Evolutionary conservation across 345 rosid species (phyloP).

Genomic region (Lepidium africanum): DNA sequence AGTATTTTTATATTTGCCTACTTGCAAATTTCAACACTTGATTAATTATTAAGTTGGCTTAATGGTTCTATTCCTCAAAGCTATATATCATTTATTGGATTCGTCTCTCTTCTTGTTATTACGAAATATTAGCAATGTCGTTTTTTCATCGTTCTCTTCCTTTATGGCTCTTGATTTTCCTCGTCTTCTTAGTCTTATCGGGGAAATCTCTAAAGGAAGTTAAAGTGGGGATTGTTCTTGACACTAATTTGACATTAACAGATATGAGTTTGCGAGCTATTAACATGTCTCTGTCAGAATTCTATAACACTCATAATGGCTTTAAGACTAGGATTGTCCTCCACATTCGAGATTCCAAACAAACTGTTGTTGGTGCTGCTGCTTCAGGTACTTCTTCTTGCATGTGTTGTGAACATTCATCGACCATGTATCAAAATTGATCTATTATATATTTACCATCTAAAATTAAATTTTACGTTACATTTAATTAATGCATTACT

Average conservation of each 20-base stretch:
- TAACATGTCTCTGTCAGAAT: conserved; percentile 26
- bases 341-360: conserved; percentile 15
- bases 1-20: not conserved
- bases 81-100: not conserved
- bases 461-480: not conserved
- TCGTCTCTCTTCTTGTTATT: not conserved
- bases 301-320: conserved; percentile 11
- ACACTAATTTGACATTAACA: conserved; percentile 10
- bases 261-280: conserved; percentile 14
- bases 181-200: not conserved
- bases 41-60: not conserved
- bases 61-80: not conserved
- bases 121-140: not conserved
- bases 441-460: not conserved
- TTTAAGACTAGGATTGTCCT: conserved; percentile 25
- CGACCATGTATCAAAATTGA: not conserved
- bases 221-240: conserved; percentile 31
- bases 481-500: not conserved
- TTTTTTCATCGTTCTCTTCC: conserved; percentile 3
- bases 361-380: conserved; percentile 31
- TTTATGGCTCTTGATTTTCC: not conserved
- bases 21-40: conserved; percentile 4
- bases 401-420: not conserved
- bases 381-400: conserved; percentile 24
- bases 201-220: conserved; percentile 21